These are phyloP conservation scores for Chytriomyces sp. DNA, from an alignment of 192 early-diverging fungal species.

Conservation along the genomic window DNA sequence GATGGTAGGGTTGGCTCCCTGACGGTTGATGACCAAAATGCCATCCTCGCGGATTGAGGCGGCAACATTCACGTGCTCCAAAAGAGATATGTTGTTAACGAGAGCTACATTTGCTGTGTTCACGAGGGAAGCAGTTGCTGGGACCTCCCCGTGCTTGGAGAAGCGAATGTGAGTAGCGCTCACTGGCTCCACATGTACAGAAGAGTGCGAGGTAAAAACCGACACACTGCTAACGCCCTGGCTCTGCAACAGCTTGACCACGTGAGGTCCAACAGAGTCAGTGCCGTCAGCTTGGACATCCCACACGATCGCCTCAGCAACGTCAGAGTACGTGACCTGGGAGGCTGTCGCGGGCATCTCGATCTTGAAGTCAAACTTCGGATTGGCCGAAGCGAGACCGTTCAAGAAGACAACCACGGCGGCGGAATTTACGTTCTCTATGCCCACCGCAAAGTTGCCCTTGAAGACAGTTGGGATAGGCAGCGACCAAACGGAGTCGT, in stretches of 20 bases:
- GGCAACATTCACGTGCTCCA: slow-evolving; percentile 64
- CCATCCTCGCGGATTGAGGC: slow-evolving; percentile 52
- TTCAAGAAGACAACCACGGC: slow-evolving; percentile 42
- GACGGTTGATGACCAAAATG: slow-evolving; percentile 61
- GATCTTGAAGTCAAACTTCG: slow-evolving; percentile 38
- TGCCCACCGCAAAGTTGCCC: slow-evolving; percentile 29
- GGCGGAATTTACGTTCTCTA: slow-evolving; percentile 32
- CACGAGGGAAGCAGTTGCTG: slow-evolving; percentile 38
- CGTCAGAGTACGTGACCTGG: slow-evolving; percentile 11
- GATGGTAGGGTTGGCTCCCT: slow-evolving; percentile 48
- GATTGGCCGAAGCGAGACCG: slow-evolving; percentile 28
- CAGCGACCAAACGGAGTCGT: slow-evolving; percentile 52
- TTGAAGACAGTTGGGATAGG: slow-evolving; percentile 44
- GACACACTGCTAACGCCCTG: slow-evolving; percentile 43
- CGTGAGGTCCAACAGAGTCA: slow-evolving; percentile 53
- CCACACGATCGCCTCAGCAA: slow-evolving; percentile 62
- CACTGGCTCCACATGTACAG: slow-evolving; percentile 61
- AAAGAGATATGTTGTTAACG: slow-evolving; percentile 64
- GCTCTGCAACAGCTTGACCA: slow-evolving; percentile 31
- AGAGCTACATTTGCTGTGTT: slow-evolving; percentile 58
- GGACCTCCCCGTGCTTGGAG: slow-evolving; percentile 20
- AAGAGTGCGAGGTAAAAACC: slow-evolving; percentile 51
- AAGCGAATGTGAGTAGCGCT: slow-evolving; percentile 63
- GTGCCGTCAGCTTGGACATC: slow-evolving; percentile 57
- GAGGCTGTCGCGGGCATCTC: slow-evolving; percentile 10